Evolutionary conservation across 306 rosid species (phyloP), one percentile per base, ranked within the genome.

Genomic region (Arachis hypogaea): DNA sequence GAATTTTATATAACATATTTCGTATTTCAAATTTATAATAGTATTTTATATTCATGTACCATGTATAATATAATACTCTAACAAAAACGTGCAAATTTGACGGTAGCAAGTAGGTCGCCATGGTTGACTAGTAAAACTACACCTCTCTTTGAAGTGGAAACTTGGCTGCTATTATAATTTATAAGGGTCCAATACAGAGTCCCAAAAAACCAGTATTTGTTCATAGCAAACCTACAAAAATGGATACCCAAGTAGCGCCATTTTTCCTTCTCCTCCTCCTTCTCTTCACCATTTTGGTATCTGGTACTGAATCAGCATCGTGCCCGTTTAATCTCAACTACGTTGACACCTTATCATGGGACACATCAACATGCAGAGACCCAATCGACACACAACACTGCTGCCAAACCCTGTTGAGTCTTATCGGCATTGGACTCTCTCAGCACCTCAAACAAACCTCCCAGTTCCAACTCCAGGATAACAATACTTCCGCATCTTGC

Each of bases 301-400:
- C 57, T 29, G 33, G 3, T 28, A 45, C 76, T 22, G 9, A 72
- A 2, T 6, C 82, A 38, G 67, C 88, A 0, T 64, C 87, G 41
- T 93, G 98, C 16, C 96, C 94, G 47, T 68, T 93, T 0, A 91
- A 93, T 77, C 86, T 93, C 45, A 82, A 78, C 84, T 90, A 87
- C 54, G 95, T 93, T 10, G 42, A 71, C 4, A 84, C 90, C 69
- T 66, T 86, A 59, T 95, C 96, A 3, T 90, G 98, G 98, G 84
- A 93, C 90, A 71, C 88, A 30, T 73, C 98, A 36, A 7, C 72
- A 2, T 93, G 98, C 73, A 73, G 7, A 9, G 60, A 44, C 12
- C 83, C 86, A 2, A 33, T 69, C 40, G 72, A 54, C 29, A 30
- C 66, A 1, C 18, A 50, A 0, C 86, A 80, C 11, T 93, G 98